Base-by-base conservation (phyloP, 2,329 filamentous ascomycete species). In the Polytolypa hystricis region DNA sequence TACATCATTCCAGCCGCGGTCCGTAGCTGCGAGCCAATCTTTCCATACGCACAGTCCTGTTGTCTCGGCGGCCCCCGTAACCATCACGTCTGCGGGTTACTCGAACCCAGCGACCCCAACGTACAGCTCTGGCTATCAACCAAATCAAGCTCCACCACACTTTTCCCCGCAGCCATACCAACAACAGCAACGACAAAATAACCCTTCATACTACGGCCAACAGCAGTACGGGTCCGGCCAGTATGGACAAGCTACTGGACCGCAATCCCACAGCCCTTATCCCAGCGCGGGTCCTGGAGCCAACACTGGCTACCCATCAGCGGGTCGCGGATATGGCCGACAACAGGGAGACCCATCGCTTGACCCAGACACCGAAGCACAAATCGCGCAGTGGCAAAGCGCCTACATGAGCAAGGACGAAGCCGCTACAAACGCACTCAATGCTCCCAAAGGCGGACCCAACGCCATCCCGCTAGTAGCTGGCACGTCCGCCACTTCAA, bases 341-440 rank as follows among this genome's bases (percentile, higher is more conserved):
- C 54, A 53, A 37, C 56, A 53, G 21, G 52, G 51, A 14, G 64
- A 64, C 20, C 45, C 59, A 7, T 61, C 57, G 20, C 58, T 73
- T 35, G 76, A 94, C 51, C 77, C 84, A 3, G 85, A 94, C 48
- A 81, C 84, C 66, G 85, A 91, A 40, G 85, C 84, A 19, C 84
- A 93, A 58, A 87, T 95, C 43, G 86, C 87, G 33, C 84, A 93
- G 60, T 95, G 89, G 85, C 86, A 93, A 61, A 89, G 81, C 60
- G 84, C 86, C 17, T 94, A 94, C 60, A 74, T 77, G 44, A 71
- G 69, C 33, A 79, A 73, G 48, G 78, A 81, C 65, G 23, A 56
- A 38, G 16, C 33, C 44, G 53, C 48, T 40, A 45, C 41, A 21
- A 49, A 56, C 11, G 47, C 53, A 14, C 50, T 57, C 8, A 49